A percentile compares a stretch with the other conserved stretches of the same genome.
Conservation (phyloP, 768 basidiomycete species). For the Serpula lacrymans region DNA sequence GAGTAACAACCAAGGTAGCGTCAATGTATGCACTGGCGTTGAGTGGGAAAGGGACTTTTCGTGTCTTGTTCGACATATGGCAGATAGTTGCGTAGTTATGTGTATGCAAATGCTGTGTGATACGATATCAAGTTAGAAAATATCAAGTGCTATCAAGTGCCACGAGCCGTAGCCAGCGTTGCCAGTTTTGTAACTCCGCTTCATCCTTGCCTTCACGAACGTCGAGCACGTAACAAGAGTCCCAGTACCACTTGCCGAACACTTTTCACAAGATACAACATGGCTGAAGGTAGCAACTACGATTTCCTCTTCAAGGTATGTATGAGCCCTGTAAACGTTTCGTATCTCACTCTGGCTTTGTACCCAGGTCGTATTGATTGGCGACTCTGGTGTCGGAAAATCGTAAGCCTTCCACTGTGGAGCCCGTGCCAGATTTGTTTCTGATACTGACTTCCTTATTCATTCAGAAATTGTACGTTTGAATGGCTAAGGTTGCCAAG, state of each 20-base stretch:
- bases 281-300: slow-evolving; percentile 95
- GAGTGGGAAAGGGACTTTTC: no score
- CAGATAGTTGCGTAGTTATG: no score
- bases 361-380: slow-evolving; percentile 93
- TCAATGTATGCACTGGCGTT: no score
- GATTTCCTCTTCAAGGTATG: slow-evolving; percentile 98
- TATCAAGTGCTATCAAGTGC: no score
- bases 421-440: slow-evolving; percentile 1
- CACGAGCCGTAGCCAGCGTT: no score
- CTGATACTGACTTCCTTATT: slow-evolving; percentile 1
- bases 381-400: slow-evolving; percentile 99
- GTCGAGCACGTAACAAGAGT: slow-evolving; percentile 5
- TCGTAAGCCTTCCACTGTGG: slow-evolving; percentile 73
- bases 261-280: slow-evolving; percentile 28
- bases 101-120: no score
- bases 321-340: no score
- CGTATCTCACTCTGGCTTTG: neutral
- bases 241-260: slow-evolving; percentile 10
- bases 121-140: no score
- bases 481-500: neutral
- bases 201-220: neutral
- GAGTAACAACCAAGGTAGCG: no score
- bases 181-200: no score
- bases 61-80: no score
- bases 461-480: slow-evolving; percentile 31